Percentiles rank a stretch among this genome's conserved stretches.
Evolutionary conservation across 192 early-diverging fungal species (phyloP).

Genomic region (Umbelopsis sp.): DNA sequence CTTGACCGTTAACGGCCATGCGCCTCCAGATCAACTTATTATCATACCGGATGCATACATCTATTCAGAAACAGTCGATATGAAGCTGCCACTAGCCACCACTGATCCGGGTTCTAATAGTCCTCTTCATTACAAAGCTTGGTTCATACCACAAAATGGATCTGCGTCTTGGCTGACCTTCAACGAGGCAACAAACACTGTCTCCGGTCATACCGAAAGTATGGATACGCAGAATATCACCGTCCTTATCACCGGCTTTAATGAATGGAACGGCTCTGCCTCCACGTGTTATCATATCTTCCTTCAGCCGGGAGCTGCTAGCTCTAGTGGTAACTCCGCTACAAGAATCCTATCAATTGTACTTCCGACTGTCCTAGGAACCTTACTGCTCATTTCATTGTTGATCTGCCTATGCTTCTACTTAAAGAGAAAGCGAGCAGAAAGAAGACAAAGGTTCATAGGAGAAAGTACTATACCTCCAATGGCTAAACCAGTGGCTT

Average conservation of each 20-base stretch:
- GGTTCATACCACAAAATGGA: neutral
- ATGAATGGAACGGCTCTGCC: neutral
- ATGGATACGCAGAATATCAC: neutral
- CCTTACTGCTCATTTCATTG: neutral
- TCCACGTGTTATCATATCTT: constrained; percentile 6
- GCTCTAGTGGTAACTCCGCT: neutral
- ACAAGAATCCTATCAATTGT: neutral
- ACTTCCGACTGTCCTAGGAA: neutral
- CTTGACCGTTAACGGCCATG: neutral
- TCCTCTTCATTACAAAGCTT: neutral
- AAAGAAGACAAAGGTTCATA: neutral
- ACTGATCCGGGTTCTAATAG: neutral
- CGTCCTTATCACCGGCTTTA: neutral
- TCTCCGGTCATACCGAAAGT: neutral
- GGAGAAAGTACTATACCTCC: neutral
- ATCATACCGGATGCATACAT: neutral
- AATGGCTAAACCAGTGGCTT: constrained; percentile 6
- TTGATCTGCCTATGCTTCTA: neutral
- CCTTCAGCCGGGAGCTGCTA: neutral
- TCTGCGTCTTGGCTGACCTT: neutral
- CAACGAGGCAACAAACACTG: neutral
- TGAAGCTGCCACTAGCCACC: neutral
- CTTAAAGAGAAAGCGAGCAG: neutral
- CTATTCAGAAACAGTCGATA: neutral
- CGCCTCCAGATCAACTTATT: neutral